Base-by-base conservation (phyloP, 306 rosid species). In the Sicyos baderoa region DNA sequence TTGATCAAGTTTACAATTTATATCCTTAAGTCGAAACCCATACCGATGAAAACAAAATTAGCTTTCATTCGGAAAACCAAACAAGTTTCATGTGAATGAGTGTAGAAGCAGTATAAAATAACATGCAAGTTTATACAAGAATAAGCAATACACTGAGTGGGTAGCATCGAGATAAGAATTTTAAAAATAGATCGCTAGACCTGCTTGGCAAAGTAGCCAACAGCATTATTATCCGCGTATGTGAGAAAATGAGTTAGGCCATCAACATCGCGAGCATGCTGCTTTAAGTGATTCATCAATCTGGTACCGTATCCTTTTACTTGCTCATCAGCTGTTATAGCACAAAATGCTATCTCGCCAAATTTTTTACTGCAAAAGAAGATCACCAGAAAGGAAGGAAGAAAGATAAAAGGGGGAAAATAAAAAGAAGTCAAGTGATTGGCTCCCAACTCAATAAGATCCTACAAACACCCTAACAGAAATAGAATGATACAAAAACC, bases 161-260 rank as follows among this genome's bases (percentile, higher is more conserved):
- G 9, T 21, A 71, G 45, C 25, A 56, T 42, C 37, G 4, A 16
- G 55, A 55, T 14, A 50, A 54, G 22, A 21, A 14, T 45, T 23
- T 70, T 54, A 82, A 73, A 68, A 72, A 73, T 49, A 77, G 40
- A 62, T 25, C 51, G 3, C 54, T 27, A 5, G n/a, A 94, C 99
- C 96, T 94, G 99, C 81, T 94, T 94, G 74, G 84, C 86, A 72
- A 94, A 94, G 80, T 93, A 93, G 74, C 99, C 99, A 74, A 93
- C 99, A 15, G 99, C 99, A 81, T 93, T 93, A 74, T 93, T 93
- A 84, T 93, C 99, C 48, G 99, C 99, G 73, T 93, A 93, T 9
- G 99, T 93, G 77, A 93, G 86, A 83, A 93, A 93, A 88, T 93
- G 97, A 40, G 97, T 93, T 75, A 93, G 83, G 70, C 99, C 99